phyloP scores from a whole-genome alignment of 176 grass and related monocot genomes.

The Oryza glaberrima region DNA sequence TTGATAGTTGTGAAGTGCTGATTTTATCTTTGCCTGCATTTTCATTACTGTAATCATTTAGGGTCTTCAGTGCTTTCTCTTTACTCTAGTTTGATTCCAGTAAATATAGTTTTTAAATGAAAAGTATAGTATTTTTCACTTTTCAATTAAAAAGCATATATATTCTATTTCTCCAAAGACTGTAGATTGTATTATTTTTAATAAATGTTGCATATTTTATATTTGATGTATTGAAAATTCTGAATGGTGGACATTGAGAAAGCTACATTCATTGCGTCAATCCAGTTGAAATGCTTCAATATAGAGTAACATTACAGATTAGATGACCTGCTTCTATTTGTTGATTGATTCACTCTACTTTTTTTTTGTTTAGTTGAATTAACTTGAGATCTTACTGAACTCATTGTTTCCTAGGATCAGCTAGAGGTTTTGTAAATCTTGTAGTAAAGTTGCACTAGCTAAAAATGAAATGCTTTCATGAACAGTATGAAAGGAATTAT shows the following conservation, averaged over 20 bases:
- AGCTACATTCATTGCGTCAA: not conserved
- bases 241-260: not conserved
- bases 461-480: conserved; percentile 1
- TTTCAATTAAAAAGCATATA: not conserved
- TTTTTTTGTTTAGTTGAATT: not conserved
- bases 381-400: not conserved
- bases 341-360: not conserved
- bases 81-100: conserved; percentile 3
- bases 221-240: not conserved
- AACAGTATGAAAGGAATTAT: conserved; percentile 13
- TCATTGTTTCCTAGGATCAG: conserved; percentile 15
- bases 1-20: conserved; percentile 25
- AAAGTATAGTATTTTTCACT: not conserved
- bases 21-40: conserved; percentile 30
- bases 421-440: conserved; percentile 13
- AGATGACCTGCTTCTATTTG: conserved; percentile 10
- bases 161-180: not conserved
- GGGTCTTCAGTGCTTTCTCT: conserved; percentile 7
- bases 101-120: not conserved
- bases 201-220: conserved; percentile 30
- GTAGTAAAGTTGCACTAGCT: conserved; percentile 2
- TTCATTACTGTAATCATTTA: not conserved
- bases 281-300: conserved; percentile 7
- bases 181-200: not conserved
- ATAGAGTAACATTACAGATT: not conserved